Conservation (phyloP, 441 rosid species). For the Flueggea neowawraea region DNA sequence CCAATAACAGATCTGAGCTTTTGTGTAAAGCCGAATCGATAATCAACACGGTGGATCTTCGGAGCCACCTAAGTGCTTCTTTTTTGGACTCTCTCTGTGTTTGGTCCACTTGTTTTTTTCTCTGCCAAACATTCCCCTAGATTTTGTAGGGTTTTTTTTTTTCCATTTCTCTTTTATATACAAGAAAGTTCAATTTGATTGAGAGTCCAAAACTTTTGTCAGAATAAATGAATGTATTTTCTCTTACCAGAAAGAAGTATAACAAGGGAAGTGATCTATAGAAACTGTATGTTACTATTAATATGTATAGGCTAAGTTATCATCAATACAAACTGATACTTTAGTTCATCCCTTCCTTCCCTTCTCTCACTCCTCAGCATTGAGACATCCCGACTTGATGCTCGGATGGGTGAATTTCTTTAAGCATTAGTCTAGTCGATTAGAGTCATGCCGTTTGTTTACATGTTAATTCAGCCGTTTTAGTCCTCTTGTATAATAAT, state of each 20-base stretch:
- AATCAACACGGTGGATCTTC: constrained; percentile 4
- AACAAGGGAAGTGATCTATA: no score
- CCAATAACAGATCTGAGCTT: neutral
- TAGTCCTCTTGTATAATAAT: neutral
- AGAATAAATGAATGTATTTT: no score
- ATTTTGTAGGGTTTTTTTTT: no score
- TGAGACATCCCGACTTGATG: neutral
- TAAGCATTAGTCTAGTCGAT: no score
- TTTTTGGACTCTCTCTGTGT: neutral
- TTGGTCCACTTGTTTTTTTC: no score
- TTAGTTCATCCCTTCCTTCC: constrained; percentile 79
- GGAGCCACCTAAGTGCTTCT: constrained; percentile 12
- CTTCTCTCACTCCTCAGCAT: constrained; percentile 47
- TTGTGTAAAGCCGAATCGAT: neutral
- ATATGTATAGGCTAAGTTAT: no score
- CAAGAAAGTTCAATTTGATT: no score
- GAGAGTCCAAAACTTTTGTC: no score
- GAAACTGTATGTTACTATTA: no score
- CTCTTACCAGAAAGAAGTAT: no score
- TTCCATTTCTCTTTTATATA: no score
- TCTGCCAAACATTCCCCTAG: no score
- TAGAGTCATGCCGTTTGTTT: neutral
- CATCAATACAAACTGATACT: constrained; percentile 88
- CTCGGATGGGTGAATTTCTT: neutral
- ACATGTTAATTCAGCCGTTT: neutral